phyloP scores from a whole-genome alignment of 805 yeast genomes.

The Myxozyma vanderwaltii region DNA sequence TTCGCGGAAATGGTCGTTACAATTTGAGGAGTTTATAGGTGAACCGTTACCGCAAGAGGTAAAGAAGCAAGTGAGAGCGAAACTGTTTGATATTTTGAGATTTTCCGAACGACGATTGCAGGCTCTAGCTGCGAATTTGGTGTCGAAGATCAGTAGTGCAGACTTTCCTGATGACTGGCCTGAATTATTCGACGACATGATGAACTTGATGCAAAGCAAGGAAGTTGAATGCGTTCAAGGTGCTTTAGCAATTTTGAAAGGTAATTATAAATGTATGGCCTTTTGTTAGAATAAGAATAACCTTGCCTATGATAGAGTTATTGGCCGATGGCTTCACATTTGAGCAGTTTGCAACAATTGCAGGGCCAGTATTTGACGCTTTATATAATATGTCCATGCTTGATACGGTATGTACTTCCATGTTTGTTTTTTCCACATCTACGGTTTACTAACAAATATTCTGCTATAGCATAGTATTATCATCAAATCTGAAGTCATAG shows the following conservation, averaged over 20 bases:
- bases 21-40: conserved; percentile 29
- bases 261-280: too few relatives aligned
- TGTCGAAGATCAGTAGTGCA: conserved; percentile 80
- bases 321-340: conserved; percentile 85
- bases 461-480: conserved; percentile 9
- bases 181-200: conserved; percentile 54
- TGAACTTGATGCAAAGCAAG: conserved; percentile 39
- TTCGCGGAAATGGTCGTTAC: conserved; percentile 29
- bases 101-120: conserved; percentile 59
- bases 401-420: conserved; percentile 2
- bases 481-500: conserved; percentile 28
- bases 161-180: conserved; percentile 99
- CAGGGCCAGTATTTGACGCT: conserved; percentile 21
- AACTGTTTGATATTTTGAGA: conserved; percentile 18
- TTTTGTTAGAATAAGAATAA: background rate
- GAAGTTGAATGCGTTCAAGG: conserved; percentile 47
- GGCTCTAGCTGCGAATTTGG: conserved; percentile 67
- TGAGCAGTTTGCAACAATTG: conserved; percentile 74
- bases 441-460: background rate
- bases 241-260: conserved; percentile 27
- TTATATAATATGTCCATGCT: conserved; percentile 17
- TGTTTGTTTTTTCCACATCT: background rate
- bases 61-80: conserved; percentile 15
- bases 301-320: conserved; percentile 51
- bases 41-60: conserved; percentile 16